Base-by-base conservation (phyloP, 345 rosid genomes). In the Salix brachista region DNA sequence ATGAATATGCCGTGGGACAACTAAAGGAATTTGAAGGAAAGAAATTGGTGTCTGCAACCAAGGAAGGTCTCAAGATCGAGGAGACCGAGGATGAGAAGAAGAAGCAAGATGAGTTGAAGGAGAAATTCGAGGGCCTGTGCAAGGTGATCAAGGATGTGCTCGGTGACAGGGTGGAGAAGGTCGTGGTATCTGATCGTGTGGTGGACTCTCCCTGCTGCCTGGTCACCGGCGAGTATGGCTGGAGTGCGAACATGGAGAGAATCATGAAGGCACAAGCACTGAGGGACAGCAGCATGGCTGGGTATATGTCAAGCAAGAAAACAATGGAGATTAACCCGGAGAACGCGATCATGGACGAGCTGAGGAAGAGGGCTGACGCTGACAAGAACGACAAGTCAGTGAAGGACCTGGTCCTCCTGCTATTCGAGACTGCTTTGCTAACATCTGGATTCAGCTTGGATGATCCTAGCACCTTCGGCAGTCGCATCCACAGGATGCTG, bases 371-470 rank as follows among this genome's bases (percentile, higher is more conserved):
- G 68, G 79, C 79, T 0, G 73, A 76, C 18, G 79, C 79, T 1
- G 79, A 76, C 56, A 76, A 69, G 73, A 76, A 76, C 4, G 79
- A 76, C 79, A 76, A 76, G 12, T 76, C 73, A 32, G 79, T 69
- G 58, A 76, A 76, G 79, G 79, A 76, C 67, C 21, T 76, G 18
- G 79, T 69, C 21, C 46, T 76, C 14, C 26, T 76, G 67, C 73
- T 76, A 23, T 69, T 67, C 28, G 79, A 76, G 79, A 76, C 79
- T 36, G 70, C 79, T 8, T 56, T 76, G 18, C 79, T 76, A 0
- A 76, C 79, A 13, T 76, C 79, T 54, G 73, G 79, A 11, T 76
- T 76, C 68, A 76, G 79, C 56, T 23, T 76, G 11, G 79, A 76
- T 41, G 79, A 76, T 44, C 78, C 78, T 41, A 75, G 67, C 72